Conservation (phyloP, 768 basidiomycete species). For the Amanita molliuscula region DNA sequence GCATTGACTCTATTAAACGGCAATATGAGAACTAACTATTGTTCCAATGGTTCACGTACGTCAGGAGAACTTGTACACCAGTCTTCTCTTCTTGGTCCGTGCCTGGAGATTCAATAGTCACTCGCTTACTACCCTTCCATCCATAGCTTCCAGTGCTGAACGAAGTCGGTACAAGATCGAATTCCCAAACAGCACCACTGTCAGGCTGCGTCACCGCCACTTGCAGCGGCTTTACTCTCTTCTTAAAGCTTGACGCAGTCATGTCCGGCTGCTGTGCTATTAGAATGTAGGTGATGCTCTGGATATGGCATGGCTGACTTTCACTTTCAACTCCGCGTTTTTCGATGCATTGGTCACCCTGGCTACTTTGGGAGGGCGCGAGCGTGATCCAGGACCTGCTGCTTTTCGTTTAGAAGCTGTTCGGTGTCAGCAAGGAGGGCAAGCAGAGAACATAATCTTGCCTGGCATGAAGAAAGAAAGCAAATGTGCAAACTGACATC, state of each 20-base stretch:
- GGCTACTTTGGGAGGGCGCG: slow-evolving; percentile 40
- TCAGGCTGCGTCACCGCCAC: slow-evolving; percentile 32
- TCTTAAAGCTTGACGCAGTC: slow-evolving; percentile 43
- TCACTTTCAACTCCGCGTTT: slow-evolving; percentile 32
- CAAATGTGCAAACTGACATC: neutral
- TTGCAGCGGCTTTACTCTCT: slow-evolving; percentile 57
- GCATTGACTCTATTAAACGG: slow-evolving; percentile 62
- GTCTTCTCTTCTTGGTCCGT: slow-evolving; percentile 35
- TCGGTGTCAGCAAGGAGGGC: neutral
- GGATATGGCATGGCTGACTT: slow-evolving; percentile 25
- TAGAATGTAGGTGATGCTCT: slow-evolving; percentile 4
- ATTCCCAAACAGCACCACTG: slow-evolving; percentile 32
- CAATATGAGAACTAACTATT: neutral
- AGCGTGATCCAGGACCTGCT: slow-evolving; percentile 23
- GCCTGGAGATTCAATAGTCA: slow-evolving; percentile 53
- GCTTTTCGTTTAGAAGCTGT: slow-evolving; percentile 30
- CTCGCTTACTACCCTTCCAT: slow-evolving; percentile 69
- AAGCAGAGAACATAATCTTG: neutral
- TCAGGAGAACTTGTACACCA: slow-evolving; percentile 65
- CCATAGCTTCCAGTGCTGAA: slow-evolving; percentile 76
- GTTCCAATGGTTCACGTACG: slow-evolving; percentile 32
- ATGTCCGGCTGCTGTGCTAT: slow-evolving; percentile 28
- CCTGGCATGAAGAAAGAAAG: slow-evolving; percentile 3
- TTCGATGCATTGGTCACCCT: slow-evolving; percentile 32
- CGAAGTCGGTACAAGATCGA: slow-evolving; percentile 44